A percentile compares a stretch with the other conserved stretches of the same genome.
phyloP scores from a whole-genome alignment of 306 rosid species.

The Vigna angularis region DNA sequence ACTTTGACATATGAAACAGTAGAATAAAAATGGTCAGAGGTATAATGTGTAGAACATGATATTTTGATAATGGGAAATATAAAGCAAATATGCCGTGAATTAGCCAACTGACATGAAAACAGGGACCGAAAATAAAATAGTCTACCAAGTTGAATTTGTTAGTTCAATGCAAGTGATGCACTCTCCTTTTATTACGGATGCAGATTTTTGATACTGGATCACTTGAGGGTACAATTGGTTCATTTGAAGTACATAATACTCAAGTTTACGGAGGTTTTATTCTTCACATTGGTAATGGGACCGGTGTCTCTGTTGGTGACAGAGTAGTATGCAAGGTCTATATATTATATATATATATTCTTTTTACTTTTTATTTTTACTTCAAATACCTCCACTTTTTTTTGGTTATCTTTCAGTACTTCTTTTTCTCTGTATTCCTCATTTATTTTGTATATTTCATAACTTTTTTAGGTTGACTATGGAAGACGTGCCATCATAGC shows the following conservation, averaged over 20 bases:
- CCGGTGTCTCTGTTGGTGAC: constrained; percentile 76
- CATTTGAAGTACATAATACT: constrained; percentile 79
- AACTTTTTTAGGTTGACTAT: constrained; percentile 78
- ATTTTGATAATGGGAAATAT: constrained; percentile 6
- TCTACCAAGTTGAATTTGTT: background rate
- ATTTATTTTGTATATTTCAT: constrained; percentile 34
- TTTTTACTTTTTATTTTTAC: constrained; percentile 4
- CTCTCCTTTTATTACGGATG: background rate
- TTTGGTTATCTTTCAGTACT: constrained; percentile 4
- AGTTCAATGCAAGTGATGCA: constrained; percentile 38
- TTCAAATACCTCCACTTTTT: constrained; percentile 19
- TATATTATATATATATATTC: no score
- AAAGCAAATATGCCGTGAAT: background rate
- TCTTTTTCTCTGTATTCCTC: background rate
- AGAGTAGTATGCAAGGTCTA: constrained; percentile 82
- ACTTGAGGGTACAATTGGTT: constrained; percentile 64
- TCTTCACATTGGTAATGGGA: constrained; percentile 84
- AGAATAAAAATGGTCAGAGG: constrained; percentile 11
- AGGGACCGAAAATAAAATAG: constrained; percentile 16
- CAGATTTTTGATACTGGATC: constrained; percentile 96
- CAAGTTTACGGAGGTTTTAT: constrained; percentile 91
- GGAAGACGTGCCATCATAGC: constrained; percentile 82
- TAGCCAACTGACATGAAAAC: background rate
- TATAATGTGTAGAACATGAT: background rate
- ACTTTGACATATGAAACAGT: background rate